Evolutionary conservation across 1,284 basidiomycete genomes (phyloP).

Genomic region (Puccinia novopanici): DNA sequence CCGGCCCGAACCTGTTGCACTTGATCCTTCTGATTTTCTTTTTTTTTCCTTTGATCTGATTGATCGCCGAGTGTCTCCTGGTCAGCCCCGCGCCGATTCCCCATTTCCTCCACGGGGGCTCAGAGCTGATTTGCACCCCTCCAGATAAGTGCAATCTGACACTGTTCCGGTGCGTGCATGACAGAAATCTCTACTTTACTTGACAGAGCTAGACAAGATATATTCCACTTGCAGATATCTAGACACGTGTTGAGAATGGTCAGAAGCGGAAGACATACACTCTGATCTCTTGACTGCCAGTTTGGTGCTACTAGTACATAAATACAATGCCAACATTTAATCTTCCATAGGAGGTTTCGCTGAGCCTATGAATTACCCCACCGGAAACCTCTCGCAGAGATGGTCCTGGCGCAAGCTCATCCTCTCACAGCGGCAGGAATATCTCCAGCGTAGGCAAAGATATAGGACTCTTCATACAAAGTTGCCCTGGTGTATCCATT

Average conservation of each 20-base stretch:
- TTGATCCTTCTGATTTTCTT: no score
- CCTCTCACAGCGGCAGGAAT: neutral
- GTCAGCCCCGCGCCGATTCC: neutral
- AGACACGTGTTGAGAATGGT: neutral
- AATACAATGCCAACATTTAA: neutral
- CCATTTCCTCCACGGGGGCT: neutral
- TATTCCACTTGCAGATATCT: neutral
- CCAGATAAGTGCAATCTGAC: no score
- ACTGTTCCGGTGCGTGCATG: no score
- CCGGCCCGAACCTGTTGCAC: no score
- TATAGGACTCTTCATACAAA: no score
- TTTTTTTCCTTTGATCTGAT: neutral
- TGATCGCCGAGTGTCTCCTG: neutral
- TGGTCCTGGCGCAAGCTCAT: no score
- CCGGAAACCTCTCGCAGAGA: no score
- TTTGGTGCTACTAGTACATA: neutral
- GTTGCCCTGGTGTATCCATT: neutral
- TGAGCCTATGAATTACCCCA: no score
- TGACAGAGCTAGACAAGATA: neutral
- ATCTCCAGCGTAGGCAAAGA: no score
- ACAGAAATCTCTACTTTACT: neutral
- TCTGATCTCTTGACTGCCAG: neutral
- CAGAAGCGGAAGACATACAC: neutral
- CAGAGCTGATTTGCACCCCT: no score
- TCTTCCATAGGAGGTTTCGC: no score